Base-by-base conservation (phyloP, 2,329 filamentous ascomycete species). In the Beauveria sp. region DNA sequence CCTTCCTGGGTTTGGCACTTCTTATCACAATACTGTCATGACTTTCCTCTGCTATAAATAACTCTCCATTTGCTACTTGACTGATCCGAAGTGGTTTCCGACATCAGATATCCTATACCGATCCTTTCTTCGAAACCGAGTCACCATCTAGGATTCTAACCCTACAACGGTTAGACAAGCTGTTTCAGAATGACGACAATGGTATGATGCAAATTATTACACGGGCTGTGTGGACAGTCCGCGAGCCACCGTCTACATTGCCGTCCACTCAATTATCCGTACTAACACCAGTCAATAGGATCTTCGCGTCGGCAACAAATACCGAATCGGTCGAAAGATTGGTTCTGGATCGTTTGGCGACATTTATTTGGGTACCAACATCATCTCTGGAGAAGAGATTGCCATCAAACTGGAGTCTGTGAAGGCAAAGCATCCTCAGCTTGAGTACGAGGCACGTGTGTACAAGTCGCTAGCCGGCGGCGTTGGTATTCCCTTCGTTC, bases 341-440 rank as follows among this genome's bases (percentile, higher is more conserved):
- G 94, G 94, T 70, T 96, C 92, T 69, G 94, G 94, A 68, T 92
- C 88, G 72, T 99, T 99, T 76, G 94, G 94, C 80, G 94, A 97
- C 71, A 97, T 99, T 74, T 99, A 97, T 79, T 87, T 97, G 59
- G 94, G 94, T 70, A 99, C 94, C 76, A 97, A 99, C 82, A 97
- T 99, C 80, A 97, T 97, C 77, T 97, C 94, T 5, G 94, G 94
- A 65, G 94, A 99, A 77, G 94, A 99, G 79, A 97, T 99, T 70
- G 94, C 94, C 75, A 99, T 99, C 82, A 99, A 99, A 83, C 91
- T 99, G 63, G 94, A 99, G 79, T 96, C 91, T 67, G 93, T 97
- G 80, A 99, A 99, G 84, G 93, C 94, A 74, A 97, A 99, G 84
- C 94, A 97, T 77, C 94, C 94, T 62, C 94, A 97, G 78, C 87